Evolutionary conservation across 805 yeast genomes (phyloP), one percentile per base, ranked within the genome.

Genomic region (Candida pseudoglaebosa): DNA sequence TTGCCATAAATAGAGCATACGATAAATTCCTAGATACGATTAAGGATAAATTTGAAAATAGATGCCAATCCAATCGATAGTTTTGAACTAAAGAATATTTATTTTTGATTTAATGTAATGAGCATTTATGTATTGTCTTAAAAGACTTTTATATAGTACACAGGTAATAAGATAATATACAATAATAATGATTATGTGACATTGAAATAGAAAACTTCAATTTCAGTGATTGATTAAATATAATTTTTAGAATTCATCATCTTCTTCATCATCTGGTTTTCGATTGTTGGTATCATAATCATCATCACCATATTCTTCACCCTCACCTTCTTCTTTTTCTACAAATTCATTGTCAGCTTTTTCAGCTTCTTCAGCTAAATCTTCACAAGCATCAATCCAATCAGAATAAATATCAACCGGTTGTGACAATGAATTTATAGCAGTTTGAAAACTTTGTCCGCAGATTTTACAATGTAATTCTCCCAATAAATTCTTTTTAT

Each of bases 341-440:
- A 32, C 52, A 9, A 17, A 36, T 5, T 13, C 41, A 3, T 16
- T 38, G 5, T 32, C 56, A 7, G 53, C 58, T 10, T 42, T 47
- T 13, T 47, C 59, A 4, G 61, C 67, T 18, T 66, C 66, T 48
- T 84, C 86, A 0, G 91, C 93, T 37, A 85, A 83, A 24, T 85
- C 88, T 53, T 84, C 95, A 63, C 91, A 85, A 1, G 98, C 98
- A 68, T 91, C 99, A 38, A 88, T 88, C 99, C 99, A 91, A 59
- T 91, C 98, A 35, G 95, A 83, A 57, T 91, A 91, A 12, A 91
- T 84, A 63, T 91, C 99, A 30, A 91, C 89, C 0, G 99, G 96
- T 41, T 86, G 96, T 12, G 88, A 79, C 37, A 84, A 67, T 3
- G 87, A 77, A 59, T 87, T 87, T 49, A 90, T 87, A 34, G 89